A percentile compares a stretch with the other conserved stretches of the same genome.
Evolutionary conservation across 2,329 filamentous ascomycete genomes (phyloP).

Genomic region (Microsporum ferrugineum): DNA sequence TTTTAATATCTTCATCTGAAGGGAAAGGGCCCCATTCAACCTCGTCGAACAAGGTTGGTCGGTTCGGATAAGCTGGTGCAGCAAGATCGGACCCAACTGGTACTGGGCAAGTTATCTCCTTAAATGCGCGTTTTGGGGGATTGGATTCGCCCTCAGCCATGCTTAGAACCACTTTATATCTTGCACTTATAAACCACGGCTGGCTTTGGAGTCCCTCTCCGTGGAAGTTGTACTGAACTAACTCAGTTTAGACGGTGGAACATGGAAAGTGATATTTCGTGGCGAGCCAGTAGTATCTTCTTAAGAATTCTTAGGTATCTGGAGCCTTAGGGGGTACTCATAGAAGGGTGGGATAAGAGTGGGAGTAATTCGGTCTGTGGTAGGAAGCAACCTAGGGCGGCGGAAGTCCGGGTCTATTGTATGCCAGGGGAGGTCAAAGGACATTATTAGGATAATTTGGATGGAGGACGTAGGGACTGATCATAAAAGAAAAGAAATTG

Average conservation of each 20-base stretch:
- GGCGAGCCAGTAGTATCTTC: not conserved
- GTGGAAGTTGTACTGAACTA: not conserved
- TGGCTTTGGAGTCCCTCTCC: not conserved
- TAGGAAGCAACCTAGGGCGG: not conserved
- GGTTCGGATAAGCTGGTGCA: slow-evolving; percentile 17
- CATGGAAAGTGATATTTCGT: not conserved
- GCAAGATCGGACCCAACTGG: not conserved
- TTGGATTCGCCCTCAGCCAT: not conserved
- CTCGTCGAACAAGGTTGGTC: slow-evolving; percentile 20
- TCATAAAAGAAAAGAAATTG: not conserved
- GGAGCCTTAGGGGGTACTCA: not conserved
- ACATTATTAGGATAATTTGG: not conserved
- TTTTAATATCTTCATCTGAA: slow-evolving; percentile 16
- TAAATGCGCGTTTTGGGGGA: not conserved
- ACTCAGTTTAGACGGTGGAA: not conserved
- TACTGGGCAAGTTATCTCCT: not conserved
- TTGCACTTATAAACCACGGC: not conserved
- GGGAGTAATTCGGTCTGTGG: not conserved
- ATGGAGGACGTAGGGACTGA: not conserved
- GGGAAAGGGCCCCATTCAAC: slow-evolving; percentile 20
- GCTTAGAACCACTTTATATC: not conserved
- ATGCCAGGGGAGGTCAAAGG: not conserved
- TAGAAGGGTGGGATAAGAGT: not conserved
- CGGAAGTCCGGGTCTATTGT: not conserved
- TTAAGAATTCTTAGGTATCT: not conserved